Conservation (phyloP, 768 basidiomycete species). For the Sistotremastrum suecicum region DNA sequence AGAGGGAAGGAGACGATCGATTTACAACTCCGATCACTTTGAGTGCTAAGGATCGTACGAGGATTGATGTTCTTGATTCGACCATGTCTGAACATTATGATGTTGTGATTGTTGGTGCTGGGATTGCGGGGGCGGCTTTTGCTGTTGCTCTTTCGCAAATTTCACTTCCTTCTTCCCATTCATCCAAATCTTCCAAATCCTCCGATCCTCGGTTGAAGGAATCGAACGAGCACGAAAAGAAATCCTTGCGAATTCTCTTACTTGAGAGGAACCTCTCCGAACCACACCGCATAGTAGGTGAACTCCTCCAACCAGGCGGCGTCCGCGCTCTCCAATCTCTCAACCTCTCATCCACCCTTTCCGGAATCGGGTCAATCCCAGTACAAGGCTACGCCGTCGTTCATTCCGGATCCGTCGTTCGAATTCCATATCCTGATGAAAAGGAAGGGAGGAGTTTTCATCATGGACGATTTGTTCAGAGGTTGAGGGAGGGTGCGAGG, state of each 20-base stretch:
- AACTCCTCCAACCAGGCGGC: conserved; percentile 90
- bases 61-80: too few species aligned
- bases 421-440: conserved; percentile 73
- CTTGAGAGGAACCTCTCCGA: conserved; percentile 85
- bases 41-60: too few species aligned
- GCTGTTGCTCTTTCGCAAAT: conserved; percentile 69
- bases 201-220: too few species aligned
- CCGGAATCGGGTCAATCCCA: conserved; percentile 78
- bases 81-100: conserved; percentile 32
- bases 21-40: too few species aligned
- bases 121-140: conserved; percentile 77
- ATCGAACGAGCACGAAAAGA: conserved; percentile 17
- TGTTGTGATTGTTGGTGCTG: conserved; percentile 83
- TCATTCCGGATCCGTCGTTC: conserved; percentile 50
- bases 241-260: conserved; percentile 63
- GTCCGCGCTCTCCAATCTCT: conserved; percentile 59
- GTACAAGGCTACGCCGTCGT: conserved; percentile 80
- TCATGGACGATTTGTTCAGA: conserved; percentile 82
- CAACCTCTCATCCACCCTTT: conserved; percentile 62
- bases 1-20: too few species aligned
- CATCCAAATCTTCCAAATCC: too few species aligned
- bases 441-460: conserved; percentile 80
- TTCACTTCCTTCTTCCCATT: conserved; percentile 14
- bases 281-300: conserved; percentile 95
- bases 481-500: conserved; percentile 52